phyloP scores from a whole-genome alignment of 306 rosid genomes.

The Medicago lupulina region DNA sequence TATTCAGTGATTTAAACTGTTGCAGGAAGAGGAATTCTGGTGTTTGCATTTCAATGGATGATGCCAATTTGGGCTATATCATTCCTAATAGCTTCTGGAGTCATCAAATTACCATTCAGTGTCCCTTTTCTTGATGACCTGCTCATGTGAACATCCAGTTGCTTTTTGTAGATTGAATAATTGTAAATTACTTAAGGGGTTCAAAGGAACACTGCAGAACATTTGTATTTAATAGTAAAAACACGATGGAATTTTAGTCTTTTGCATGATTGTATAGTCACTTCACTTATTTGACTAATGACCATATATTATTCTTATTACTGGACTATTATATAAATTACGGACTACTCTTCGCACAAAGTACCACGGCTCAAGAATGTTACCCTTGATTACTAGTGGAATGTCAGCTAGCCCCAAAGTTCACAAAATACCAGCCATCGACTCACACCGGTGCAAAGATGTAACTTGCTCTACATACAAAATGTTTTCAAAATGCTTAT shows the following conservation, averaged over 20 bases:
- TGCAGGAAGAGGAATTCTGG: slow-evolving; percentile 70
- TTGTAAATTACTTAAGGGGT: slow-evolving; percentile 12
- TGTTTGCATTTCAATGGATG: slow-evolving; percentile 63
- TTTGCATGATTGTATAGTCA: not conserved
- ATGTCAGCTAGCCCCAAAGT: no score
- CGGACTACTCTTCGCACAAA: no score
- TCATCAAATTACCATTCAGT: slow-evolving; percentile 73
- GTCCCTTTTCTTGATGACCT: slow-evolving; percentile 69
- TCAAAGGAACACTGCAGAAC: slow-evolving; percentile 10
- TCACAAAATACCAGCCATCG: no score
- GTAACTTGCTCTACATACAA: not conserved
- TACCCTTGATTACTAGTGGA: no score
- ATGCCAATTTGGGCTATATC: slow-evolving; percentile 75
- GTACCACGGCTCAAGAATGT: no score
- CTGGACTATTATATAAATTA: no score
- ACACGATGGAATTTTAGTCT: not conserved
- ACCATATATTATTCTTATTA: no score
- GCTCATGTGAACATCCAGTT: slow-evolving; percentile 53
- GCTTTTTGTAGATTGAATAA: slow-evolving; percentile 9
- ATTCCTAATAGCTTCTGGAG: slow-evolving; percentile 73
- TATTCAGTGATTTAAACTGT: slow-evolving; percentile 18
- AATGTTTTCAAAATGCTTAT: not conserved
- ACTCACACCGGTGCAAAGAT: no score
- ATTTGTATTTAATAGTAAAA: slow-evolving; percentile 10
- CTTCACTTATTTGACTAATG: slow-evolving; percentile 4